These are phyloP conservation scores for Paraglomus brasilianum DNA, from an alignment of 192 early-diverging fungal species.

Conservation along the genomic window DNA sequence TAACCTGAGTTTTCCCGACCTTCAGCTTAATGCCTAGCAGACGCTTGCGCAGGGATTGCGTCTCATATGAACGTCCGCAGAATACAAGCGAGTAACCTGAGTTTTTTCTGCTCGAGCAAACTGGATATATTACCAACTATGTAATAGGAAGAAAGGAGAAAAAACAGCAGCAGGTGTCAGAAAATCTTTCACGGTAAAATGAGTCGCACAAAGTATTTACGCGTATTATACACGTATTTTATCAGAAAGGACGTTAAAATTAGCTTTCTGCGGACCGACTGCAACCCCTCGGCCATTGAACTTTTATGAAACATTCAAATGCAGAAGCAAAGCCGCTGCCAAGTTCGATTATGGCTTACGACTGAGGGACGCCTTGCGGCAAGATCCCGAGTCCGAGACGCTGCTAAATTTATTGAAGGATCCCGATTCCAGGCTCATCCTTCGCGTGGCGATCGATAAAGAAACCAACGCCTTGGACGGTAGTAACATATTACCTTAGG, in stretches of 20 bases:
- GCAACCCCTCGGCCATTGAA: no score
- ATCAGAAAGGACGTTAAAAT: no score
- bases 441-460: conserved; percentile 4
- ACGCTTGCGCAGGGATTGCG: conserved; percentile 33
- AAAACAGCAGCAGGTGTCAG: no score
- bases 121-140: conserved; percentile 21
- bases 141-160: conserved; percentile 7
- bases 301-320: not conserved
- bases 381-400: conserved; percentile 1
- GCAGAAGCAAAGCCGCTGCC: not conserved
- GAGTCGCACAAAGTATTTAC: no score
- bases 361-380: not conserved
- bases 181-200: no score
- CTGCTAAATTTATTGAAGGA: not conserved
- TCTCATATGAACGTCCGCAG: conserved; percentile 31
- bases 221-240: no score
- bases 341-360: not conserved
- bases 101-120: conserved; percentile 33
- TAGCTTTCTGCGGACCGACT: no score
- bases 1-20: conserved; percentile 23
- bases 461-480: conserved; percentile 12
- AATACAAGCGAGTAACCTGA: conserved; percentile 30
- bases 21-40: conserved; percentile 33
- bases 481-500: conserved; percentile 1
- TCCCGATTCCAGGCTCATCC: not conserved